phyloP scores from a whole-genome alignment of 805 yeast species.

The Saccharomycopsis amapae region DNA sequence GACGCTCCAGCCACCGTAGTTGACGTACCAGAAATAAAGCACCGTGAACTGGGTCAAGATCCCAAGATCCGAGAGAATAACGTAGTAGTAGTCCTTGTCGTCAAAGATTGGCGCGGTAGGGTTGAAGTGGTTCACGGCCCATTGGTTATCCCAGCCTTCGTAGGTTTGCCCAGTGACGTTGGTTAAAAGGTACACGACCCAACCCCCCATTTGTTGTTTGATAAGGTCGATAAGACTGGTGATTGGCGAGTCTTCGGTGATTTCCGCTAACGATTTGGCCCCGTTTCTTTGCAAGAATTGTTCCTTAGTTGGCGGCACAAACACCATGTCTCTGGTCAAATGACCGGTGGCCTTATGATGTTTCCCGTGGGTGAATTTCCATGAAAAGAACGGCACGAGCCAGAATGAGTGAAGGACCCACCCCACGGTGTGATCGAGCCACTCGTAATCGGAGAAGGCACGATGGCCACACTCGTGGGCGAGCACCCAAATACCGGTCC shows the following conservation, averaged over 20 bases:
- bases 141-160: slow-evolving; percentile 36
- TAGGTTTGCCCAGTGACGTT: slow-evolving; percentile 74
- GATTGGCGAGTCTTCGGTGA: slow-evolving; percentile 71
- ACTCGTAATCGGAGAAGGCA: slow-evolving; percentile 68
- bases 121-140: slow-evolving; percentile 57
- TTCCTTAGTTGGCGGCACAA: slow-evolving; percentile 65
- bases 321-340: slow-evolving; percentile 75
- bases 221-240: slow-evolving; percentile 49
- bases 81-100: slow-evolving; percentile 61
- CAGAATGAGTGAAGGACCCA: slow-evolving; percentile 76
- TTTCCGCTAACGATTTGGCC: slow-evolving; percentile 40
- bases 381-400: slow-evolving; percentile 79
- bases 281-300: slow-evolving; percentile 39
- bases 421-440: slow-evolving; percentile 72
- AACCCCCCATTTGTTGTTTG: slow-evolving; percentile 71
- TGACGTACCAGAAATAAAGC: slow-evolving; percentile 52
- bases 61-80: slow-evolving; percentile 70
- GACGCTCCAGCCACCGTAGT: slow-evolving; percentile 56
- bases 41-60: slow-evolving; percentile 44
- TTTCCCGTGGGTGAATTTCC: slow-evolving; percentile 79
- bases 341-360: slow-evolving; percentile 91
- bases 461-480: slow-evolving; percentile 93
- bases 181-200: slow-evolving; percentile 57
- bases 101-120: slow-evolving; percentile 74
- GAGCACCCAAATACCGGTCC: slow-evolving; percentile 53